These are phyloP conservation scores for Talaromyces adpressus DNA, from an alignment of 495 filamentous ascomycete species.

Conservation along the genomic window DNA sequence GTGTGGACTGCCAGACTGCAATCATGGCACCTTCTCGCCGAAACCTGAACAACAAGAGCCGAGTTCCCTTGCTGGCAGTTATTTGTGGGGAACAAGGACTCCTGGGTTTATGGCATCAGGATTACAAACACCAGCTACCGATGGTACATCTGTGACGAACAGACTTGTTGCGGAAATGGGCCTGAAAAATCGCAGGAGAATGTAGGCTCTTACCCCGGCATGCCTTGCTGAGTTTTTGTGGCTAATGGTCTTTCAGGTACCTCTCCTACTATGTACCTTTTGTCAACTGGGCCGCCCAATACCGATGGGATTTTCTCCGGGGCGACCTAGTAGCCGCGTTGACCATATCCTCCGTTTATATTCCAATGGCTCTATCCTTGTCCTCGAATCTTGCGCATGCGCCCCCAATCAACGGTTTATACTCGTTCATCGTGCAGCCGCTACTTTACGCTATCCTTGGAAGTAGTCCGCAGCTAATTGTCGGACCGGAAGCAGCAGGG, in stretches of 20 bases:
- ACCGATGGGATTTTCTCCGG: slow-evolving; percentile 69
- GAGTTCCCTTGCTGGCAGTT: neutral
- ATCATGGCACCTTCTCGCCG: slow-evolving; percentile 77
- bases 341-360: slow-evolving; percentile 94
- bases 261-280: slow-evolving; percentile 90
- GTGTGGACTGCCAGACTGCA: slow-evolving; percentile 46
- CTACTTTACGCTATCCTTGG: slow-evolving; percentile 85
- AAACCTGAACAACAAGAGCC: slow-evolving; percentile 4
- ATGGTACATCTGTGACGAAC: slow-evolving; percentile 30
- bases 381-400: slow-evolving; percentile 93
- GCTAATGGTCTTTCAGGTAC: slow-evolving; percentile 54
- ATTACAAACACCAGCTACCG: slow-evolving; percentile 2
- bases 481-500: slow-evolving; percentile 92
- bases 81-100: slow-evolving; percentile 2
- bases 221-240: slow-evolving; percentile 2
- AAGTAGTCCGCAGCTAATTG: slow-evolving; percentile 86
- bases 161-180: slow-evolving; percentile 55
- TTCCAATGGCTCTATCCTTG: slow-evolving; percentile 92
- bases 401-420: slow-evolving; percentile 91
- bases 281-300: slow-evolving; percentile 80
- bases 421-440: slow-evolving; percentile 88
- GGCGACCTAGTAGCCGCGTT: slow-evolving; percentile 83
- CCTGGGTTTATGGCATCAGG: slow-evolving; percentile 3
- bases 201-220: slow-evolving; percentile 35
- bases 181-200: slow-evolving; percentile 45